Evolutionary conservation across 495 filamentous ascomycete species (phyloP).

Genomic region (Pyronema omphalodes): DNA sequence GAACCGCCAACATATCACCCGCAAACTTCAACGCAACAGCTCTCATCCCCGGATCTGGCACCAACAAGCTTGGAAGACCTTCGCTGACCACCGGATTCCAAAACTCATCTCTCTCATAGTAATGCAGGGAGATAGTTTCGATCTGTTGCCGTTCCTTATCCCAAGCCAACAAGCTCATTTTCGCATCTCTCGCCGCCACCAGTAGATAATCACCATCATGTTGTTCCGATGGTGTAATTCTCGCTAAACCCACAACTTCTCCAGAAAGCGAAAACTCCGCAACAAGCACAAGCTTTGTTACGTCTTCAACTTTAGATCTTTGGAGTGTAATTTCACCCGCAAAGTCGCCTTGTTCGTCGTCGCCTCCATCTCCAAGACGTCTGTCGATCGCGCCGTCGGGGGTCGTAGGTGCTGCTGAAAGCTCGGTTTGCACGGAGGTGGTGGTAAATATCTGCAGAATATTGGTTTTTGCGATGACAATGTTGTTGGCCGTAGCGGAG

Average conservation of each 20-base stretch:
- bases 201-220: constrained; percentile 73
- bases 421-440: constrained; percentile 35
- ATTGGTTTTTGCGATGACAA: constrained; percentile 75
- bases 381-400: constrained; percentile 26
- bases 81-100: constrained; percentile 43
- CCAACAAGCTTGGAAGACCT: constrained; percentile 61
- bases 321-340: constrained; percentile 36
- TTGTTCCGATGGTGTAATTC: constrained; percentile 48
- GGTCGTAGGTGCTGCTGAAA: constrained; percentile 17
- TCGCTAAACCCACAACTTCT: constrained; percentile 61
- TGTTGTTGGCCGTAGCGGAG: constrained; percentile 55
- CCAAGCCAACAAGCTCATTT: constrained; percentile 86
- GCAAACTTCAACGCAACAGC: constrained; percentile 92
- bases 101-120: constrained; percentile 81
- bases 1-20: constrained; percentile 66
- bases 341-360: constrained; percentile 43
- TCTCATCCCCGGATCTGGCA: constrained; percentile 75
- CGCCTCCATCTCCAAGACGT: constrained; percentile 38
- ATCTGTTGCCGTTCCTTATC: constrained; percentile 60
- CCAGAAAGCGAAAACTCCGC: constrained; percentile 67
- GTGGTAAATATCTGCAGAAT: constrained; percentile 72
- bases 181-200: constrained; percentile 71
- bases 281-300: constrained; percentile 65
- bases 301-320: constrained; percentile 38
- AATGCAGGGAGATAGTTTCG: constrained; percentile 83